Evolutionary conservation across 768 basidiomycete species (phyloP).

Genomic region (Kockovaella imperatae): DNA sequence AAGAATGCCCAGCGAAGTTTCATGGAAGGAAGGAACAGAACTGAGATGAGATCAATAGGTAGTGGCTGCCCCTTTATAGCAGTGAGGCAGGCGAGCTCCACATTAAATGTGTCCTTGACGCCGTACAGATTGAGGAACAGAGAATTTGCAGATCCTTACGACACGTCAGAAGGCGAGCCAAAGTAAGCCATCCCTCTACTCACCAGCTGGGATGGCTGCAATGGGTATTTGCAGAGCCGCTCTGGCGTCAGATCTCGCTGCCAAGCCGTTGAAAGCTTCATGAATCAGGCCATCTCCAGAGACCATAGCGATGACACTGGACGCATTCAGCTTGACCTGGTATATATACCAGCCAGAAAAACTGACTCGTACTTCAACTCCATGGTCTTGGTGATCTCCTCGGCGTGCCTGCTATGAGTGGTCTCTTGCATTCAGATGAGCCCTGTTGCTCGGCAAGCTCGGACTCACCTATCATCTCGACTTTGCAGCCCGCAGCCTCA

Average conservation of each 20-base stretch:
- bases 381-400: constrained; percentile 32
- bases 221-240: constrained; percentile 40
- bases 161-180: neutral
- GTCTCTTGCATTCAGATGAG: constrained; percentile 31
- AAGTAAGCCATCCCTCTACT: neutral
- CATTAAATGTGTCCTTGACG: constrained; percentile 38
- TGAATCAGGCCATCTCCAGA: constrained; percentile 45
- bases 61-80: constrained; percentile 42
- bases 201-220: constrained; percentile 43
- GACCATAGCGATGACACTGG: constrained; percentile 39
- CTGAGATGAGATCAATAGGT: constrained; percentile 40
- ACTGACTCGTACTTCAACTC: constrained; percentile 40
- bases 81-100: constrained; percentile 39
- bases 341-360: neutral
- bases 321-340: neutral
- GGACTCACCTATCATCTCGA: constrained; percentile 36
- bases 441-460: neutral
- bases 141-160: constrained; percentile 39
- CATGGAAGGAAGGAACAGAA: constrained; percentile 27
- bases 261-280: constrained; percentile 44
- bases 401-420: constrained; percentile 39
- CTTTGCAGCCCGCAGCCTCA: constrained; percentile 36
- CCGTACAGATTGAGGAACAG: constrained; percentile 41
- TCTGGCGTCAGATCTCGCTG: constrained; percentile 34
- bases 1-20: constrained; percentile 34